phyloP scores from a whole-genome alignment of 1,284 basidiomycete species.

The Sparassis latifolia region DNA sequence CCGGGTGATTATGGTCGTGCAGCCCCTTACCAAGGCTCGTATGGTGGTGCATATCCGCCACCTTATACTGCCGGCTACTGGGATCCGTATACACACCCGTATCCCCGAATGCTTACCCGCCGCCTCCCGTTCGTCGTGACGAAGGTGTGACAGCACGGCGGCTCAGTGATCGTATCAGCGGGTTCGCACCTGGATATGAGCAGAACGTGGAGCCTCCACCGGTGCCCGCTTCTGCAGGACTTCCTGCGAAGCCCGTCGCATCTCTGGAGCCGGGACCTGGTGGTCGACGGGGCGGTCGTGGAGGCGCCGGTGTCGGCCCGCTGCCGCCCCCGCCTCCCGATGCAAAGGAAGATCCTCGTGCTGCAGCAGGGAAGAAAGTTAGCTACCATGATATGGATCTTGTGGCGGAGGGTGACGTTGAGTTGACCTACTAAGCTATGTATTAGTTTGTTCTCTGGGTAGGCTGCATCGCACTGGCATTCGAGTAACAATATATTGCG shows the following conservation, averaged over 20 bases:
- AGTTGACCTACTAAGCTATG: constrained; percentile 59
- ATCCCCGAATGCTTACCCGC: constrained; percentile 24
- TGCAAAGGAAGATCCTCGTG: constrained; percentile 81
- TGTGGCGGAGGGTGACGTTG: constrained; percentile 81
- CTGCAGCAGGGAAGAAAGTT: constrained; percentile 73
- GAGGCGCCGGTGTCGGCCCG: constrained; percentile 37
- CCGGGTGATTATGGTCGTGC: constrained; percentile 34
- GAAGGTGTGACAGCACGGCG: constrained; percentile 51
- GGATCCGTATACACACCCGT: constrained; percentile 49
- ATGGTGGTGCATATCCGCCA: constrained; percentile 30
- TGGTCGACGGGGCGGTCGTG: constrained; percentile 25
- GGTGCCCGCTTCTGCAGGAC: constrained; percentile 57
- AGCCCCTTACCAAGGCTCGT: constrained; percentile 35
- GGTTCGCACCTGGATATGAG: constrained; percentile 53
- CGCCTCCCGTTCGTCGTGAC: constrained; percentile 45
- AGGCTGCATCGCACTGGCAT: too few species aligned
- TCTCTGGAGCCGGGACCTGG: constrained; percentile 52
- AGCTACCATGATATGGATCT: constrained; percentile 87
- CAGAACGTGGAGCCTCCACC: constrained; percentile 33
- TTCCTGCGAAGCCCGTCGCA: constrained; percentile 70
- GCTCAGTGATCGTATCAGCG: constrained; percentile 71
- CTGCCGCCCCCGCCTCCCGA: constrained; percentile 75
- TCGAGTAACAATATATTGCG: too few species aligned
- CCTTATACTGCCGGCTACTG: constrained; percentile 27
- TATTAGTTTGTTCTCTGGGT: constrained; percentile 10